Evolutionary conservation across 2,329 filamentous ascomycete species (phyloP).

Genomic region (Neonectria hederae): DNA sequence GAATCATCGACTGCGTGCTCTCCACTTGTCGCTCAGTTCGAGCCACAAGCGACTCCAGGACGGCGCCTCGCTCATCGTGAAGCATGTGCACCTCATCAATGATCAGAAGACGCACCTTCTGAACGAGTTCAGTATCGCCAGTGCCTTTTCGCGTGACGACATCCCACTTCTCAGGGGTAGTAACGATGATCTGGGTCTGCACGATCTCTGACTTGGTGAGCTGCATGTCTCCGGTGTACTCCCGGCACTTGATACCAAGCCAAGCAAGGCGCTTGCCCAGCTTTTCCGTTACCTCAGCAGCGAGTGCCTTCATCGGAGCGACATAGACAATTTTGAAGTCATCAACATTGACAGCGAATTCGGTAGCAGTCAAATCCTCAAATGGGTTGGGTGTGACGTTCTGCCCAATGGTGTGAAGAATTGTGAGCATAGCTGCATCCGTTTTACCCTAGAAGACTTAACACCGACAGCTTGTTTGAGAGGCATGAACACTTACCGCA

Average conservation of each 20-base stretch:
- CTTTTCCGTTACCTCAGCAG: slow-evolving; percentile 96
- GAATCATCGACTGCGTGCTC: slow-evolving; percentile 96
- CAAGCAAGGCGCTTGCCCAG: slow-evolving; percentile 90
- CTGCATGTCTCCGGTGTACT: slow-evolving; percentile 98
- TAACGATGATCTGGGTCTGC: slow-evolving; percentile 97
- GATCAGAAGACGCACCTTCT: slow-evolving; percentile 94
- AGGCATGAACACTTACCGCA: slow-evolving; percentile 66
- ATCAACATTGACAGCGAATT: slow-evolving; percentile 84
- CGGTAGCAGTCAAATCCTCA: slow-evolving; percentile 75
- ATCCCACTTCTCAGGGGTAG: slow-evolving; percentile 99
- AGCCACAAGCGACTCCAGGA: slow-evolving; percentile 94
- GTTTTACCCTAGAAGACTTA: slow-evolving; percentile 78
- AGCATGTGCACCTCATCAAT: slow-evolving; percentile 99
- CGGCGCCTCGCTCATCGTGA: slow-evolving; percentile 95
- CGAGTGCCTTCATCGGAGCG: slow-evolving; percentile 97
- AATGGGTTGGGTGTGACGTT: slow-evolving; percentile 83
- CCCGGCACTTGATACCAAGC: slow-evolving; percentile 90
- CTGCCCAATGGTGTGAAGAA: slow-evolving; percentile 88
- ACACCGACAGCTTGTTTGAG: not conserved
- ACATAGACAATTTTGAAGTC: slow-evolving; percentile 99
- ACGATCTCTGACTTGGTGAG: slow-evolving; percentile 96
- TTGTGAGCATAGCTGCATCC: slow-evolving; percentile 95
- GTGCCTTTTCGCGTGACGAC: slow-evolving; percentile 97
- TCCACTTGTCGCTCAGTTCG: slow-evolving; percentile 96
- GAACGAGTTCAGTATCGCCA: slow-evolving; percentile 95